Evolutionary conservation across 805 yeast species (phyloP), one percentile per base, ranked within the genome.

Genomic region (Candida sanyiensis): DNA sequence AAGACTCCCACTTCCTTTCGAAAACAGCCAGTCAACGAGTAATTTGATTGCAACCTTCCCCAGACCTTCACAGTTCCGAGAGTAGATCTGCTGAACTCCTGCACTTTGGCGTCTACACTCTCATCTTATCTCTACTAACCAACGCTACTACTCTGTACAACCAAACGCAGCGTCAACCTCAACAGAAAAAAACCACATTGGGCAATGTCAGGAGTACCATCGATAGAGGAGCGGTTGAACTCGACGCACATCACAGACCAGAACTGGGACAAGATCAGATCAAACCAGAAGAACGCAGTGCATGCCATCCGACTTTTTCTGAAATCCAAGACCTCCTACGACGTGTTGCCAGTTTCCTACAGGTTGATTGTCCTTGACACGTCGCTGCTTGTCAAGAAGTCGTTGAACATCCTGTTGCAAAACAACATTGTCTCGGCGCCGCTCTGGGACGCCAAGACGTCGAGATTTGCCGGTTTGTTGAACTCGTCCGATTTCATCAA

Each of bases 341-440:
- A 93, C 55, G 98, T 93, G 17, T 70, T 93, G 29, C 98, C 99
- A 3, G 97, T 93, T 25, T 82, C 95, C 16, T 93, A 90, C 60
- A 71, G 97, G 51, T 71, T 93, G 53, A 83, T 93, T 40, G 97
- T 93, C 33, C 75, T 93, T 52, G 99, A 93, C 59, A 89, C 97
- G 2, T 77, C 96, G 6, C 67, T 93, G 34, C 66, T 87, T 40
- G 95, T 93, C 27, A 89, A 90, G 62, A 87, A 90, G 58, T 84
- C 96, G 5, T 69, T 93, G 54, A 88, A 87, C 48, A 89, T 94
- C 21, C 64, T 93, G 44, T 68, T 93, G 37, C 97, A 93, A 58
- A 93, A 93, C 61, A 85, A 86, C 57, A 87, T 93, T 54, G 97
- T 93, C 23, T 82, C 95, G 39, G 97, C 97, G 5, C 98, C 99